Percentiles rank a stretch among this genome's conserved stretches.
Evolutionary conservation across 1,284 basidiomycete genomes (phyloP).

Genomic region (Apiotrichum brassicae): DNA sequence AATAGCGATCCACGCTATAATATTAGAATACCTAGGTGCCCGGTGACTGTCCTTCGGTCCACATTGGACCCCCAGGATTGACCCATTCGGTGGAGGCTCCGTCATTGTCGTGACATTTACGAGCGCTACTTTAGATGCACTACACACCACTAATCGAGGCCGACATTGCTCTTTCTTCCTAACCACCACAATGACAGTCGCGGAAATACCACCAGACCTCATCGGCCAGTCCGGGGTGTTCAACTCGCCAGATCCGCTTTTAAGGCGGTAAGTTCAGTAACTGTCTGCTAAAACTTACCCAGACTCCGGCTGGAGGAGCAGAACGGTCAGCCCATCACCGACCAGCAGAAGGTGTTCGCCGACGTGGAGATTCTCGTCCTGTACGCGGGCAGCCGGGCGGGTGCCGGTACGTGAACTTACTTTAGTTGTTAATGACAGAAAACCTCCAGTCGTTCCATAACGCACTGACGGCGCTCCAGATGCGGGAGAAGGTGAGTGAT

Average conservation of each 20-base stretch:
- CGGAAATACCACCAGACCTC: slow-evolving; percentile 33
- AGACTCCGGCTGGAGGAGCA: slow-evolving; percentile 44
- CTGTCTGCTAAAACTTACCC: background rate
- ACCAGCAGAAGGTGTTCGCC: slow-evolving; percentile 34
- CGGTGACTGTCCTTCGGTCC: too few relatives aligned
- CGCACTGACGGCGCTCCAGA: slow-evolving; percentile 4
- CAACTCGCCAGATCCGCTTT: slow-evolving; percentile 40
- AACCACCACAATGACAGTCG: background rate
- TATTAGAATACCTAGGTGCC: too few relatives aligned
- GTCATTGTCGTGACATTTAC: too few relatives aligned
- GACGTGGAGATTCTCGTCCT: slow-evolving; percentile 43
- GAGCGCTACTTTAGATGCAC: too few relatives aligned
- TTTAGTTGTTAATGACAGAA: background rate
- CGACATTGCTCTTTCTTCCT: too few relatives aligned
- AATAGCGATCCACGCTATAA: too few relatives aligned
- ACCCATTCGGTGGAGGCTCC: too few relatives aligned
- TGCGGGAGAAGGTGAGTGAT: slow-evolving; percentile 12
- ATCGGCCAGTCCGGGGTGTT: slow-evolving; percentile 39
- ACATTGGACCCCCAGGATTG: too few relatives aligned
- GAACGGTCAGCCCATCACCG: slow-evolving; percentile 35
- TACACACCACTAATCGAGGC: too few relatives aligned
- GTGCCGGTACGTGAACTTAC: slow-evolving; percentile 28
- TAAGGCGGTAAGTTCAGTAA: slow-evolving; percentile 41
- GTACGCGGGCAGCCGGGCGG: slow-evolving; percentile 43
- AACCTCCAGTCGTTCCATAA: slow-evolving; percentile 10